Base-by-base conservation (phyloP, 2,329 filamentous ascomycete genomes). In the Fonsecaea multimorphosa region DNA sequence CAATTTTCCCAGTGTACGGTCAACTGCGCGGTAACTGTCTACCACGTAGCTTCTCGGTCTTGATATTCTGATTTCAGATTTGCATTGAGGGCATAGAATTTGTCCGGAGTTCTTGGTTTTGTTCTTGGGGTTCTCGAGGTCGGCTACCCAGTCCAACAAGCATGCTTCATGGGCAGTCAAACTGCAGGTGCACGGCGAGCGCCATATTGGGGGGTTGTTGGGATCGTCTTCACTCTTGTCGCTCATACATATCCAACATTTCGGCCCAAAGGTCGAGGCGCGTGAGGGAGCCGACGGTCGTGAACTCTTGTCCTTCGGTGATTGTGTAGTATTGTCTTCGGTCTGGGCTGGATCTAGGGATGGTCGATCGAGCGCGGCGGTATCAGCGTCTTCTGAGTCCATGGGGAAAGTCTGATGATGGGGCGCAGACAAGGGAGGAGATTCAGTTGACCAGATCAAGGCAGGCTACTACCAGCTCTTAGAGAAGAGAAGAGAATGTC, bases 111-210 rank as follows among this genome's bases (percentile, higher is more conserved):
- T 85, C 78, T 76, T 77, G 71, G 80, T 77, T 70, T 81, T 79
- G 67, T 85, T 79, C 40, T 80, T 84, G 1, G 86, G 85, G 24
- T 85, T 82, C 78, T 97, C 93, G 74, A 92, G 87, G 75, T 97
- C 92, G n/a, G 91, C 90, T 19, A 98, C 90, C 93, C 93, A 99
- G 73, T 92, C 90, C 44, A 98, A 83, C 70, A 98, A 84, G 76
- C 93, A 97, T 66, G 88, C 86, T 76, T 98, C 93, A 76, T 99
- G 95, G 1, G 93, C 95, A 63, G 91, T 91, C 44, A 99, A 84
- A 12, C 91, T 93, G 78, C 95, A 99, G 0, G 90, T 90, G 76
- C 95, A 99, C 1, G 95, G 93, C 61, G 90, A 91, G 52, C 92
- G 88, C 94, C 95, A 99, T 71, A 84, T 83, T 5, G 71, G 68